These are phyloP conservation scores for Backusella tarrabulga DNA, from an alignment of 192 early-diverging fungal genomes.

Conservation along the genomic window DNA sequence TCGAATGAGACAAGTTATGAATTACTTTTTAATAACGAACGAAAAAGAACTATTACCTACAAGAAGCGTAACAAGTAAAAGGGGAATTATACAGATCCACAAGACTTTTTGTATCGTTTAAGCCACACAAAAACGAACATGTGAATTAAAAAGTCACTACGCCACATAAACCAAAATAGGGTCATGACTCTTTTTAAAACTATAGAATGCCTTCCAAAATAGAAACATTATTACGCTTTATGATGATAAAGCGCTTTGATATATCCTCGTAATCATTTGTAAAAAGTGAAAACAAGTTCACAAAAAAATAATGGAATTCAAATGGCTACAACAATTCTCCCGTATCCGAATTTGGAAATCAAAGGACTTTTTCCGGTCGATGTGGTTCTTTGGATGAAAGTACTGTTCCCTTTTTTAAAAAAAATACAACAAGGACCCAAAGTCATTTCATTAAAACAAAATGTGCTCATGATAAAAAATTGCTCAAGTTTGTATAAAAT, in stretches of 20 bases:
- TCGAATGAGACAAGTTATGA: background rate
- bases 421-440: too few species aligned
- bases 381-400: background rate
- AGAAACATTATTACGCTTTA: background rate
- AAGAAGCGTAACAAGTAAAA: background rate
- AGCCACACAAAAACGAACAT: background rate
- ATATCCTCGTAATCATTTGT: background rate
- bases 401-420: background rate
- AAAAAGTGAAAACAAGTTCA: background rate
- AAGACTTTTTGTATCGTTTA: background rate
- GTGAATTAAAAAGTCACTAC: background rate
- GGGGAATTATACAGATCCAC: background rate
- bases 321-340: background rate
- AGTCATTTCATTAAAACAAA: too few species aligned
- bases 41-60: background rate
- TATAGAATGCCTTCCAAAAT: background rate
- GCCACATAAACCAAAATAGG: background rate
- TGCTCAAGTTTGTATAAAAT: too few species aligned
- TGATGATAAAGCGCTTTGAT: background rate
- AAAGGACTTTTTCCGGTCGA: background rate
- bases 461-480: too few species aligned
- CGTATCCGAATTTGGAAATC: background rate
- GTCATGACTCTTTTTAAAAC: too few species aligned
- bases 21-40: background rate
- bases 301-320: background rate